Percentiles rank a stretch among this genome's conserved stretches.
Evolutionary conservation across 345 rosid genomes (phyloP).

Genomic region (Excoecaria agallocha): DNA sequence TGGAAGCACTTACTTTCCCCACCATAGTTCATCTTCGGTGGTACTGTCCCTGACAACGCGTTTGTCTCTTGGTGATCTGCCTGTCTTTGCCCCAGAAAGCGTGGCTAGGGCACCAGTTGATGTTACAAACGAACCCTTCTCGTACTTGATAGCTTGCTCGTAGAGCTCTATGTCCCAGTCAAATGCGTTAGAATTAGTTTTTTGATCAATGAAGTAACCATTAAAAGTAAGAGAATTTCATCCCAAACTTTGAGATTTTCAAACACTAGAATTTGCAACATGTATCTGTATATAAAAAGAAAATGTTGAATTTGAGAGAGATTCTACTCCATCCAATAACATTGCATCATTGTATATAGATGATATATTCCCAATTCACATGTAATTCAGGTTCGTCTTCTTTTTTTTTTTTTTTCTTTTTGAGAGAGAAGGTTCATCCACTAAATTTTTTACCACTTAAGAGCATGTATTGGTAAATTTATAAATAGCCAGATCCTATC

Average conservation of each 20-base stretch:
- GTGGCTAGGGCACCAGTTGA: conserved; percentile 89
- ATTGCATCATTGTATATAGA: too few species aligned
- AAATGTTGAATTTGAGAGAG: neutral
- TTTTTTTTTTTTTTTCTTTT: too few species aligned
- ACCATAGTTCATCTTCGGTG: conserved; percentile 86
- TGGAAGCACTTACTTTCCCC: conserved; percentile 84
- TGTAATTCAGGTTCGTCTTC: neutral
- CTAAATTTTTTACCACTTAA: too few species aligned
- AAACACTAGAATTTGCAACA: neutral
- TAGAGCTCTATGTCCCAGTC: conserved; percentile 56
- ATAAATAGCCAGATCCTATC: too few species aligned
- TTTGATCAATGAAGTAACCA: neutral
- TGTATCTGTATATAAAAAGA: neutral
- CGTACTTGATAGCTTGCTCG: conserved; percentile 82
- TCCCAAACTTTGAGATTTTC: neutral
- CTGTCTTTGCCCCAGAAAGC: conserved; percentile 96
- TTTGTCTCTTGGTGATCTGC: conserved; percentile 89
- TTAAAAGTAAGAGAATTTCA: neutral
- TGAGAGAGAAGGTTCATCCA: too few species aligned
- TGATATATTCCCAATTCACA: neutral
- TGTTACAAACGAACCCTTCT: conserved; percentile 86
- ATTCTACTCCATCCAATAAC: neutral
- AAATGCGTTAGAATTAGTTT: neutral
- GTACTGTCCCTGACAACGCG: conserved; percentile 80
- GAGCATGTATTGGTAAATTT: too few species aligned